These are phyloP conservation scores for Pseudocercospora fuligena DNA, from an alignment of 2,329 filamentous ascomycete genomes.

Conservation along the genomic window DNA sequence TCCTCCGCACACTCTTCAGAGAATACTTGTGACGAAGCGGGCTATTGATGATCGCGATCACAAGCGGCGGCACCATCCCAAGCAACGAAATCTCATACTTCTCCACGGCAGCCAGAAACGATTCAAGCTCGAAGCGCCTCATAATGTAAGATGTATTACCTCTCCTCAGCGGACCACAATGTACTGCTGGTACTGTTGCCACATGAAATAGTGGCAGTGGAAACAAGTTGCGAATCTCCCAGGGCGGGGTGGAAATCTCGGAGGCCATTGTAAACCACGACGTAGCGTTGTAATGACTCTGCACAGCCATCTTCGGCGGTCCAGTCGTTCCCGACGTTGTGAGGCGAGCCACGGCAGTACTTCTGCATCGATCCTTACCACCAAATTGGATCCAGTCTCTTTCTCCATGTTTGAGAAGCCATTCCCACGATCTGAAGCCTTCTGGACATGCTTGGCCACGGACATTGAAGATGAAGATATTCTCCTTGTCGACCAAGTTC, in stretches of 20 bases:
- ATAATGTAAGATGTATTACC: conserved; percentile 13
- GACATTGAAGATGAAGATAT: background rate
- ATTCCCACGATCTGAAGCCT: background rate
- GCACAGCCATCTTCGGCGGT: conserved; percentile 13
- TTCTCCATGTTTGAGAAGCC: background rate
- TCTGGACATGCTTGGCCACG: background rate
- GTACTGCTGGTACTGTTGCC: background rate
- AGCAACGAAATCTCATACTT: background rate
- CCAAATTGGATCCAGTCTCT: background rate
- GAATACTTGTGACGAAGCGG: background rate
- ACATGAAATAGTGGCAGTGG: background rate
- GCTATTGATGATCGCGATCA: background rate
- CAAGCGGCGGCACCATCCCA: background rate
- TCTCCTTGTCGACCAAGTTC: background rate
- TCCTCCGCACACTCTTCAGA: background rate
- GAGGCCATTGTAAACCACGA: conserved; percentile 12
- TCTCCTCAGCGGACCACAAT: background rate
- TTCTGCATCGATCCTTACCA: background rate
- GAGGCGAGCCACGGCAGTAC: background rate
- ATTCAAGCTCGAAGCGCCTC: conserved; percentile 16
- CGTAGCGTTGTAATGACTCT: conserved; percentile 14
- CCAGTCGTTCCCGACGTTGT: conserved; percentile 10
- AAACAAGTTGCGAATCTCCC: background rate
- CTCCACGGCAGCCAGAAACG: conserved; percentile 4
- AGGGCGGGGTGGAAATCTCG: background rate